Base-by-base conservation (phyloP, 495 filamentous ascomycete genomes). In the Haplographium delicatum region DNA sequence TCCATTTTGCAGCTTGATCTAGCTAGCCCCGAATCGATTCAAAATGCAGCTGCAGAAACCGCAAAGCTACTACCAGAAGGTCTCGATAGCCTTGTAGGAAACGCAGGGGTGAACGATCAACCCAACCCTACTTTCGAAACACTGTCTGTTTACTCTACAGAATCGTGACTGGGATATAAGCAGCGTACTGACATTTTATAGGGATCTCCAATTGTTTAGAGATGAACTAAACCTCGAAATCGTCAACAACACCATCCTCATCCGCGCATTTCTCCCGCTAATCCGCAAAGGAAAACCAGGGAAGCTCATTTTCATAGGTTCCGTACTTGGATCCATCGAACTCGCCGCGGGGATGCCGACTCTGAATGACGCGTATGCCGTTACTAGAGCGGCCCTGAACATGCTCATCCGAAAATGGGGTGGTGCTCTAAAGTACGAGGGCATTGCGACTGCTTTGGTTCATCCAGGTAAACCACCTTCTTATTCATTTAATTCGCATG, bases 381-480 rank as follows among this genome's bases (percentile, higher is more conserved):
- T 54, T 35, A 28, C 44, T 16, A 6, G 44, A n/a, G 51, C 51
- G 1, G 51, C 51, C 11, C 44, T 50, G 13, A 54, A 54, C 35
- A 54, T 54, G 51, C 34, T 54, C 15, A 34, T 54, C 5, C 44
- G 51, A 10, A 54, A 54, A 34, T 54, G 51, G 51, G 47, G 51
- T 22, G 34, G 44, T 7, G 35, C 25, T 5, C 44, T 54, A 23
- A 54, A 50, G 35, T 18, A n/a, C 15, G 33, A 54, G 20, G 51
- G 51, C 2, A 54, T 50, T 20, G 43, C 51, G 1, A 54, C 40
- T 24, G 43, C 51, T 13, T 30, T 47, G 28, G 23, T 54, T 35
- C 51, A 54, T 33, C 51, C 51, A 8, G 51, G 51, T 54, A 43
- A 41, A 45, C 7, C 30, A 7, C 18, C 18, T 26, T 30, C 25